phyloP scores from a whole-genome alignment of 345 rosid species.

The Pelargonium nanum region DNA sequence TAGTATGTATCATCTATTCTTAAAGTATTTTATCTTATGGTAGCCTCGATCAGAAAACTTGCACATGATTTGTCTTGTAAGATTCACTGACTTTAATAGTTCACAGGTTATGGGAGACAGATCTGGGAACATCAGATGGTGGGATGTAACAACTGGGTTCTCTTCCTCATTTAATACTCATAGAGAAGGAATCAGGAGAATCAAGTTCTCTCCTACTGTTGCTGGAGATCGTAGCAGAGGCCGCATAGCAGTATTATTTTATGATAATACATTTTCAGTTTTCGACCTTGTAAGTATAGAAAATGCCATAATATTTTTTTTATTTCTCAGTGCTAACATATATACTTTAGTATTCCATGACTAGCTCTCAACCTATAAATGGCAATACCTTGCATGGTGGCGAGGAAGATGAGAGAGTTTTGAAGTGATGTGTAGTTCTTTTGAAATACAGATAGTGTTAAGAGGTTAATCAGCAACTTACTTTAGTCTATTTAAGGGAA shows the following conservation, averaged over 20 bases:
- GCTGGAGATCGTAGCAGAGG: slow-evolving; percentile 92
- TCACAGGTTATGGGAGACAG: slow-evolving; percentile 56
- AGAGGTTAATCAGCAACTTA: too few relatives aligned
- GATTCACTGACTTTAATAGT: slow-evolving; percentile 6
- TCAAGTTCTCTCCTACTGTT: slow-evolving; percentile 92
- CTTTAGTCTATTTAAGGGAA: too few relatives aligned
- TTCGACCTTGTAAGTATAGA: slow-evolving; percentile 74
- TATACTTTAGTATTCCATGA: too few relatives aligned
- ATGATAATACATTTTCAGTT: slow-evolving; percentile 89
- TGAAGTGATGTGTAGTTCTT: too few relatives aligned
- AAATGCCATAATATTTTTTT: slow-evolving; percentile 4
- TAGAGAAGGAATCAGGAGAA: slow-evolving; percentile 86
- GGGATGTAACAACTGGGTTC: slow-evolving; percentile 95
- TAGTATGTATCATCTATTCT: slow-evolving; percentile 42
- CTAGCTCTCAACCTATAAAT: background rate
- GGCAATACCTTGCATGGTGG: background rate
- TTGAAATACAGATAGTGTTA: too few relatives aligned
- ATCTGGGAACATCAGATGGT: slow-evolving; percentile 95
- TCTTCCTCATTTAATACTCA: slow-evolving; percentile 91
- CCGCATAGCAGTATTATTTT: slow-evolving; percentile 85
- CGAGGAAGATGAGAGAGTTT: too few relatives aligned
- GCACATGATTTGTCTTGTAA: slow-evolving; percentile 12
- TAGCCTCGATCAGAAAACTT: slow-evolving; percentile 8
- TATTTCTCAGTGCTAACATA: background rate
- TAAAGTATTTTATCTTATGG: background rate